Evolutionary conservation across 1,284 basidiomycete genomes (phyloP).

Genomic region (Athelia sp.): DNA sequence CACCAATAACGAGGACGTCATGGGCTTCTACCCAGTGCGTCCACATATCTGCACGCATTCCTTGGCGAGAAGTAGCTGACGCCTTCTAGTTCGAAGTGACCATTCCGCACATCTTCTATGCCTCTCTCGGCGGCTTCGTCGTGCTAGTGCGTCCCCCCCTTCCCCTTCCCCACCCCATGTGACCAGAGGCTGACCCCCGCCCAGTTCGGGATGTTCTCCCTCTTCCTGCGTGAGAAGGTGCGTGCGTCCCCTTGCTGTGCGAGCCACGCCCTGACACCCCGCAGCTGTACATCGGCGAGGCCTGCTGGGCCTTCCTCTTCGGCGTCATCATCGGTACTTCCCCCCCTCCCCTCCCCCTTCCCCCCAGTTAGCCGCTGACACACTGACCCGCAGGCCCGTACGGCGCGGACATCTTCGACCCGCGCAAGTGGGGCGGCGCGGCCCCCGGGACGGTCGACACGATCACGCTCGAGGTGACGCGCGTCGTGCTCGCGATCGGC

Average conservation of each 20-base stretch:
- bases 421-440: conserved; percentile 72
- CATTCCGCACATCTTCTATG: conserved; percentile 74
- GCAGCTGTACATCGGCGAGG: conserved; percentile 92
- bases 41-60: background rate
- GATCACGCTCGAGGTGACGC: conserved; percentile 87
- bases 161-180: conserved; percentile 2
- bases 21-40: conserved; percentile 1
- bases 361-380: conserved; percentile 4
- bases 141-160: conserved; percentile 52
- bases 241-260: conserved; percentile 11
- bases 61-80: background rate
- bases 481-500: conserved; percentile 95
- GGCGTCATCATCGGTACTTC: conserved; percentile 92
- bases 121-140: conserved; percentile 80
- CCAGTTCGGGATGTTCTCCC: conserved; percentile 92
- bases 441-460: conserved; percentile 51
- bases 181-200: conserved; percentile 4
- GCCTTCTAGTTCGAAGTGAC: conserved; percentile 59
- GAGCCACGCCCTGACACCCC: conserved; percentile 2
- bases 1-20: background rate
- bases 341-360: background rate
- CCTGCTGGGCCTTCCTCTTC: conserved; percentile 92
- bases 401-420: conserved; percentile 82
- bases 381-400: conserved; percentile 64
- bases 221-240: conserved; percentile 88